Conservation (phyloP, 371 early-diverging fungal genomes). For the Mortierella sp. region DNA sequence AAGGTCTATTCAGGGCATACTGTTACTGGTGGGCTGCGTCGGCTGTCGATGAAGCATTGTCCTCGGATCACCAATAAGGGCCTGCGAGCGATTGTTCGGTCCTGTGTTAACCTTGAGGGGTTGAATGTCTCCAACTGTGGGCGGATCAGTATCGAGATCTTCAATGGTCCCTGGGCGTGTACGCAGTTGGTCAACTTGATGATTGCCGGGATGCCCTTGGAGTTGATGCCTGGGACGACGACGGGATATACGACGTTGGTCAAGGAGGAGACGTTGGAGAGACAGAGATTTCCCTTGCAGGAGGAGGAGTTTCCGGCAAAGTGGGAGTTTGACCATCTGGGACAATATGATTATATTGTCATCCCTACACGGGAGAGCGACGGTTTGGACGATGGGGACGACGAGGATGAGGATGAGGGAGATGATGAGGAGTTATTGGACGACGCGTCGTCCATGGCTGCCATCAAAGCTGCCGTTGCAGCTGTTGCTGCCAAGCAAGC, state of each 20-base stretch:
- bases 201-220: slow-evolving; percentile 10
- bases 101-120: slow-evolving; percentile 23
- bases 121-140: slow-evolving; percentile 11
- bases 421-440: not conserved
- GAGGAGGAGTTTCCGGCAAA: not conserved
- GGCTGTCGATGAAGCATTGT: slow-evolving; percentile 13
- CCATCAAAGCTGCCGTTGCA: not conserved
- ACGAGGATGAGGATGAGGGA: not conserved
- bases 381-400: not conserved
- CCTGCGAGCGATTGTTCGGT: slow-evolving; percentile 29
- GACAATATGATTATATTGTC: slow-evolving; percentile 17
- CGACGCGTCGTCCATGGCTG: not conserved
- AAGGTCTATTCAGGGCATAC: slow-evolving; percentile 9
- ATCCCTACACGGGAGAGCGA: not conserved
- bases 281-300: slow-evolving; percentile 3
- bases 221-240: not conserved
- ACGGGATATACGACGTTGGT: not conserved
- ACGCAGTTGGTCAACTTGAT: not conserved
- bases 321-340: slow-evolving; percentile 4
- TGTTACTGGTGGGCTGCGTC: slow-evolving; percentile 21
- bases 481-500: not conserved
- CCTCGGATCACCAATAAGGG: slow-evolving; percentile 18
- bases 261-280: slow-evolving; percentile 9
- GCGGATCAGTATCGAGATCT: slow-evolving; percentile 10
- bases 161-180: slow-evolving; percentile 38